Evolutionary conservation across 1,139 yeast species (phyloP).

Genomic region (Trichomonascaceae sp.): DNA sequence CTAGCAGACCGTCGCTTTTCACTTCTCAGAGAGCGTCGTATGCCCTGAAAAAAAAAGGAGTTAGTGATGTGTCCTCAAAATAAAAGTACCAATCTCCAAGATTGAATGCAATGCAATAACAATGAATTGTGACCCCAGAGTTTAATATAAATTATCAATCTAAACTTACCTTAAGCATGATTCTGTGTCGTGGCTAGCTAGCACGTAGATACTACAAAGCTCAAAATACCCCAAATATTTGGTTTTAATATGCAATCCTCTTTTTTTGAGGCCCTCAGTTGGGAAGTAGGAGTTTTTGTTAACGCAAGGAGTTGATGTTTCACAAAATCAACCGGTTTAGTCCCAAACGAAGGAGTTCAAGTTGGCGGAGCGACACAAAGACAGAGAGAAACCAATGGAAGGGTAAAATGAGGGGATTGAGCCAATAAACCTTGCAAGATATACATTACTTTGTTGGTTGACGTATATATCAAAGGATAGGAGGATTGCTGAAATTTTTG

Average conservation of each 20-base stretch:
- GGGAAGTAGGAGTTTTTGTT: not conserved
- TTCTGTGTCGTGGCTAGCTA: not conserved
- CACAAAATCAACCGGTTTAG: not conserved
- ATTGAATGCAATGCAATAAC: not conserved
- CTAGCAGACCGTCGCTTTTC: slow-evolving; percentile 29
- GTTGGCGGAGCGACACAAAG: not conserved
- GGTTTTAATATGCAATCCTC: not conserved
- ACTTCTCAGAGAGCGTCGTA: slow-evolving; percentile 33
- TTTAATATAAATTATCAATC: not conserved
- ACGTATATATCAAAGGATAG: no score
- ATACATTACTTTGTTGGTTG: not conserved
- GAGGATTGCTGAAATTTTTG: not conserved
- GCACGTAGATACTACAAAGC: not conserved
- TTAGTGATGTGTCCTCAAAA: not conserved
- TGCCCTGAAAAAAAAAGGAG: slow-evolving; percentile 23
- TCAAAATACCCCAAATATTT: not conserved
- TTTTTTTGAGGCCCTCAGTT: not conserved
- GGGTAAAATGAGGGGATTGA: not conserved
- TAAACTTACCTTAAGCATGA: not conserved
- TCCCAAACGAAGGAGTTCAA: not conserved
- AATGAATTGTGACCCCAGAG: not conserved
- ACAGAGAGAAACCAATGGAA: not conserved
- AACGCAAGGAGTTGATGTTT: not conserved
- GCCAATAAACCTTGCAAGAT: not conserved
- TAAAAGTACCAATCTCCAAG: not conserved